Base-by-base conservation (phyloP, 768 basidiomycete genomes). In the Dioszegia hungarica region DNA sequence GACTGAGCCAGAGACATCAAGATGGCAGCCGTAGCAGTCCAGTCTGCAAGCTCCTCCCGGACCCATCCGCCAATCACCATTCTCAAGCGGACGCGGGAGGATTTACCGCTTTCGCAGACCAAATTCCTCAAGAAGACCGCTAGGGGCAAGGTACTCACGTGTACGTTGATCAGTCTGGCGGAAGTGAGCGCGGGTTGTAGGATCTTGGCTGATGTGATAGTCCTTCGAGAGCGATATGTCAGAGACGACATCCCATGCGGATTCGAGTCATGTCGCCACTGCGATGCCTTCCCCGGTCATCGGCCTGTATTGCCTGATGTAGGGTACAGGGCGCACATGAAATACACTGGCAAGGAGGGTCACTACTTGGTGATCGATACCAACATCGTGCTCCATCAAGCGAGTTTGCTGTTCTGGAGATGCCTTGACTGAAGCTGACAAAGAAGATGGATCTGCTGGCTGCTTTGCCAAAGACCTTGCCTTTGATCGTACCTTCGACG, bases 101-200 rank as follows among this genome's bases (percentile, higher is more conserved):
- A 76, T 59, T 46, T 69, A n/a, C 63, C 71, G 0, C 62, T 76
- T 22, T 62, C 89, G 0, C 90, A 90, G 66, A 85, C 88, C 59
- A 94, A 90, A 73, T 98, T 92, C 77, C 88, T 92, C 81, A 94
- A 90, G 77, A 98, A 98, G 78, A 97, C 95, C 0, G 87, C 89
- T 0, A 79, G 84, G 65, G 95, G 95, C 15, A 93, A 92, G 70
- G 90, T 99, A 19, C 84, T 93, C 69, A 95, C 93, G 80, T 87
- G 93, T 90, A 45, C 40, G 80, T 45, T 11, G 28, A 22, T 39
- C 14, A 22, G 10, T 4, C 40, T 15, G 4, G 12, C 37, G 6
- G 27, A 22, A 51, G n/a, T 40, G 15, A 36, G 8, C 20, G 10
- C 31, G 40, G 3, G 28, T 10, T 22, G 5, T 24, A 19, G 19